Conservation (phyloP, 1,284 basidiomycete genomes). For the Xanthoconium separans region DNA sequence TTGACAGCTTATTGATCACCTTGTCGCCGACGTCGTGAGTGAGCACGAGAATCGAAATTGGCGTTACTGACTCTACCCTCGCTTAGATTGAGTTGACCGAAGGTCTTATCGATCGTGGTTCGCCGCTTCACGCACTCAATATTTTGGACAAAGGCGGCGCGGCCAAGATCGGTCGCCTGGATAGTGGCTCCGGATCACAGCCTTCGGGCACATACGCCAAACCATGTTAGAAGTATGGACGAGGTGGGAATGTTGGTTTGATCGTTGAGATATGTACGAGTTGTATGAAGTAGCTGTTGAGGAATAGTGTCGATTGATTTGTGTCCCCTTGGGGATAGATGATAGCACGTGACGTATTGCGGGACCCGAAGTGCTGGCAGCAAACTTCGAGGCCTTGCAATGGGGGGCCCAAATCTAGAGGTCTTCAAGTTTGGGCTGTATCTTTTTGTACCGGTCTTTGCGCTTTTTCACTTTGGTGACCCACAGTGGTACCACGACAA, state of each 20-base stretch:
- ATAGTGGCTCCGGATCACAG: conserved; percentile 44
- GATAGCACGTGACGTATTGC: background rate
- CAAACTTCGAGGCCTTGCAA: conserved; percentile 22
- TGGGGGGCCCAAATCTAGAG: conserved; percentile 82
- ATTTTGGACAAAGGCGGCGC: conserved; percentile 36
- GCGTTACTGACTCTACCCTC: background rate
- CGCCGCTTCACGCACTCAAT: conserved; percentile 52
- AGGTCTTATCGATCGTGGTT: conserved; percentile 43
- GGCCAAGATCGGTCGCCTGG: conserved; percentile 39
- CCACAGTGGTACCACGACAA: conserved; percentile 83
- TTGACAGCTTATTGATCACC: conserved; percentile 58
- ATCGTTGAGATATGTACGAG: background rate
- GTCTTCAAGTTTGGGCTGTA: conserved; percentile 89
- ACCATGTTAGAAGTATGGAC: conserved; percentile 45
- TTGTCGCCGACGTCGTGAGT: conserved; percentile 62
- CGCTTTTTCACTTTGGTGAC: conserved; percentile 87
- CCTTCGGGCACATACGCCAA: conserved; percentile 66
- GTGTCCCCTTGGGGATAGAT: too few relatives aligned
- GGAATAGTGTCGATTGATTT: too few relatives aligned
- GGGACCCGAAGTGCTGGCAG: background rate
- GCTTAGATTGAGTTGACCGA: conserved; percentile 61
- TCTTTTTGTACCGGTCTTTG: conserved; percentile 82
- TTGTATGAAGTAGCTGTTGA: conserved; percentile 3
- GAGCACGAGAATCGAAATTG: background rate
- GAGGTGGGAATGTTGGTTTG: background rate